A percentile compares a stretch with the other conserved stretches of the same genome.
These are phyloP conservation scores for Penicillium subrubescens DNA, from an alignment of 495 filamentous ascomycete genomes.

Conservation along the genomic window DNA sequence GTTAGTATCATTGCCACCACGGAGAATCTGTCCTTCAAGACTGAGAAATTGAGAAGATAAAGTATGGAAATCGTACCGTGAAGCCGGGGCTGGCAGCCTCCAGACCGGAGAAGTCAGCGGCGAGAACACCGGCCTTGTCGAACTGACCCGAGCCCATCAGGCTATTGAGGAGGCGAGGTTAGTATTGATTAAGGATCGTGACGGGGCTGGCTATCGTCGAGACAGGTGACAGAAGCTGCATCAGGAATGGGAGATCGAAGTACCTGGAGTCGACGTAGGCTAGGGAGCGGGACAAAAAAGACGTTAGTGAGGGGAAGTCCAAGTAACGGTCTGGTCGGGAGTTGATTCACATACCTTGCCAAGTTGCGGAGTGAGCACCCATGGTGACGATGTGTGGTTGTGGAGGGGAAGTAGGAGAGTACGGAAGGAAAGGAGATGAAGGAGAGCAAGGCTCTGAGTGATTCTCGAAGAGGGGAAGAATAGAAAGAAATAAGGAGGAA, in stretches of 20 bases:
- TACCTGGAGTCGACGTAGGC: conserved; percentile 73
- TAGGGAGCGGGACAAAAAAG: conserved; percentile 27
- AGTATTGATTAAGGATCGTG: conserved; percentile 20
- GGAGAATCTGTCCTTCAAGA: not conserved
- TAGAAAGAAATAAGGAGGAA: conserved; percentile 17
- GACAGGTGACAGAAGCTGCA: not conserved
- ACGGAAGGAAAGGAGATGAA: conserved; percentile 10
- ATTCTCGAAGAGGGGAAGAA: conserved; percentile 11
- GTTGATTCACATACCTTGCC: conserved; percentile 56
- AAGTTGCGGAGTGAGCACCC: conserved; percentile 48
- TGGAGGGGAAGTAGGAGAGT: conserved; percentile 20
- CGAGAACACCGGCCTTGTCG: conserved; percentile 87
- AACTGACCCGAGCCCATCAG: conserved; percentile 81
- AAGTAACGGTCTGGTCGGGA: conserved; percentile 10
- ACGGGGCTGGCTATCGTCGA: not conserved
- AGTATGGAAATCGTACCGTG: conserved; percentile 54
- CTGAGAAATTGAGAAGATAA: conserved; percentile 4
- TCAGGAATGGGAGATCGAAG: not conserved
- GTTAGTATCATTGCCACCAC: not conserved
- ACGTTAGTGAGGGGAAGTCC: conserved; percentile 23
- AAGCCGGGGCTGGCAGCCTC: conserved; percentile 78
- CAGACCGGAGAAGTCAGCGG: conserved; percentile 73
- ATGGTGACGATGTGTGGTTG: conserved; percentile 31
- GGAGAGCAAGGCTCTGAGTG: not conserved
- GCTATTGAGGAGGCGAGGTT: conserved; percentile 47